Base-by-base conservation (phyloP, 2,329 filamentous ascomycete species). In the Pseudocercospora vitis region DNA sequence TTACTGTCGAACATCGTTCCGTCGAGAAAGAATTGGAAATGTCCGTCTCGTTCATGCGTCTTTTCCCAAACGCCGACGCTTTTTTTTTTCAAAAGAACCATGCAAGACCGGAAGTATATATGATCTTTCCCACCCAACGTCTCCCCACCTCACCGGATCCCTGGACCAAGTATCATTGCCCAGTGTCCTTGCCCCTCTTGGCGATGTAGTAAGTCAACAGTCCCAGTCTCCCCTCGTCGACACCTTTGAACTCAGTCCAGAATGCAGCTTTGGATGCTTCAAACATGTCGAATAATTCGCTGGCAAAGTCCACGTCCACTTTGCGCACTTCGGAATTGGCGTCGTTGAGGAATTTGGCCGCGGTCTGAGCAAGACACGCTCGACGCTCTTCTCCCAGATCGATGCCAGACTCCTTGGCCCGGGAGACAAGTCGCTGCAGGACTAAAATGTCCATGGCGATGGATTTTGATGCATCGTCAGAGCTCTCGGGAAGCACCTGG, bases 171-270 rank as follows among this genome's bases (percentile, higher is more conserved):
- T 16, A 29, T 39, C 50, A 58, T 48, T 56, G 32, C 18, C 18
- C 46, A 16, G 44, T 40, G 32, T 48, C 47, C 28, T 55, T 62
- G 2, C 59, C 83, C 68, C 79, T 78, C 76, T 86, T 86, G 33
- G 88, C 87, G 65, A 91, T 86, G 70, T 91, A 91, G 68, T 91
- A 91, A 7, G 86, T 91, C 63, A 91, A 84, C 56, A 91, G 70
- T 61, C 85, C 90, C 75, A 89, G 82, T 18, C 87, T 83, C 60
- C 89, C 87, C 60, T 90, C 87, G 65, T 82, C 81, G 26, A 88
- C 78, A 0, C 74, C 74, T 55, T 61, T 60, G 54, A 91, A 76
- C 19, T 79, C 78, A 28, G 79, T 79, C 88, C 88, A 92, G 67
- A 91, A 91, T 24, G 68, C 70, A 12, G 53, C 57, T 50, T 74